Conservation (phyloP, 1,284 basidiomycete species). For the Tilletiopsis washingtonensis region DNA sequence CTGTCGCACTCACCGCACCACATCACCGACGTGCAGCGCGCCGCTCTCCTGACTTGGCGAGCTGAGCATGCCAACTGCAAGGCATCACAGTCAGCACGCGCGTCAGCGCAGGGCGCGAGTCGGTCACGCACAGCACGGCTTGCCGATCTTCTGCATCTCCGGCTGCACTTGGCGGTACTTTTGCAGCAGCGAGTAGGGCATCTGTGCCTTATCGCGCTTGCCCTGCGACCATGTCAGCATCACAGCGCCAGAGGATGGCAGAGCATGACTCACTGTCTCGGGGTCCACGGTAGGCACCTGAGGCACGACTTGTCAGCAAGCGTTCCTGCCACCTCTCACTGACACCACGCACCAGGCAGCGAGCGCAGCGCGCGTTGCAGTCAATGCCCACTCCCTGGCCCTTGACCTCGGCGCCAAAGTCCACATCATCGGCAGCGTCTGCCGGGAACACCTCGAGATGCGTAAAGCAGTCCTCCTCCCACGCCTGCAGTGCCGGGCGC, state of each 20-base stretch:
- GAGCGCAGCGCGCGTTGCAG: slow-evolving; percentile 27
- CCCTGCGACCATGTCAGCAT: slow-evolving; percentile 2
- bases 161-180: slow-evolving; percentile 30
- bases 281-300: slow-evolving; percentile 33
- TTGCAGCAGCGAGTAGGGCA: slow-evolving; percentile 33
- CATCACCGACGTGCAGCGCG: slow-evolving; percentile 3
- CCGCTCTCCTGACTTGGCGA: slow-evolving; percentile 4
- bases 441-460: slow-evolving; percentile 26
- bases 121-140: slow-evolving; percentile 22
- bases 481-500: slow-evolving; percentile 14
- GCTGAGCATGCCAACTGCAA: slow-evolving; percentile 2
- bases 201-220: slow-evolving; percentile 18
- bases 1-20: too few relatives aligned
- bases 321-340: too few relatives aligned
- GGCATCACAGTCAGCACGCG: not conserved
- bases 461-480: slow-evolving; percentile 39
- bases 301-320: too few relatives aligned
- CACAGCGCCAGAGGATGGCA: not conserved
- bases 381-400: slow-evolving; percentile 27
- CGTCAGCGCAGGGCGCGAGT: slow-evolving; percentile 17
- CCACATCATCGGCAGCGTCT: not conserved
- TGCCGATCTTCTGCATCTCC: slow-evolving; percentile 16
- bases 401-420: slow-evolving; percentile 16
- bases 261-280: slow-evolving; percentile 10
- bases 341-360: slow-evolving; percentile 41